A percentile compares a stretch with the other conserved stretches of the same genome.
These are phyloP conservation scores for Agapanthus africanus DNA, from an alignment of 106 monocot genomes.

Conservation along the genomic window DNA sequence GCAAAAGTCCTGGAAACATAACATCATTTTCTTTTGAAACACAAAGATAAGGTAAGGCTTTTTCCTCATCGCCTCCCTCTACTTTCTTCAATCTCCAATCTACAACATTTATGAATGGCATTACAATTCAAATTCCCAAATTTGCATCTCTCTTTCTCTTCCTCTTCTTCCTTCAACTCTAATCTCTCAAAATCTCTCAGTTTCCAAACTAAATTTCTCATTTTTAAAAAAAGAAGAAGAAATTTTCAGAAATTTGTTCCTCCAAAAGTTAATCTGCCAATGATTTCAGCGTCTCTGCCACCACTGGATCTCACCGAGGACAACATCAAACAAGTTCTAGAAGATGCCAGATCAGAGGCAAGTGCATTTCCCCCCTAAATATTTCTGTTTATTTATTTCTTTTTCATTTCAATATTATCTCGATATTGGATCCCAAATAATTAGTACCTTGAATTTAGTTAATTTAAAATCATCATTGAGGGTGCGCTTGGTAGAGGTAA, in stretches of 20 bases:
- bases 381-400: too few relatives aligned
- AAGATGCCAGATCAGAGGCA: conserved; percentile 61
- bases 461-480: too few relatives aligned
- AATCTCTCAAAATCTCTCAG: conserved; percentile 2
- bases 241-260: background rate
- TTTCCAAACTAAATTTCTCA: background rate
- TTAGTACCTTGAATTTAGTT: too few relatives aligned
- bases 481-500: too few relatives aligned
- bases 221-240: background rate
- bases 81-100: background rate
- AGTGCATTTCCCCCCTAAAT: too few relatives aligned
- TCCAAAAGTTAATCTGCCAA: background rate
- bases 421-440: too few relatives aligned
- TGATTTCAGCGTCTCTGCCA: conserved; percentile 26
- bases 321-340: conserved; percentile 46
- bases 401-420: too few relatives aligned
- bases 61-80: background rate
- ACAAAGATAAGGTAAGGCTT: background rate
- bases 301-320: conserved; percentile 67
- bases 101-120: conserved; percentile 12
- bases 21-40: background rate
- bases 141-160: background rate
- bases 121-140: background rate
- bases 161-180: conserved; percentile 4
- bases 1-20: background rate